Percentiles rank a stretch among this genome's conserved stretches.
phyloP scores from a whole-genome alignment of 768 basidiomycete genomes.

The Termitomyces sp. region DNA sequence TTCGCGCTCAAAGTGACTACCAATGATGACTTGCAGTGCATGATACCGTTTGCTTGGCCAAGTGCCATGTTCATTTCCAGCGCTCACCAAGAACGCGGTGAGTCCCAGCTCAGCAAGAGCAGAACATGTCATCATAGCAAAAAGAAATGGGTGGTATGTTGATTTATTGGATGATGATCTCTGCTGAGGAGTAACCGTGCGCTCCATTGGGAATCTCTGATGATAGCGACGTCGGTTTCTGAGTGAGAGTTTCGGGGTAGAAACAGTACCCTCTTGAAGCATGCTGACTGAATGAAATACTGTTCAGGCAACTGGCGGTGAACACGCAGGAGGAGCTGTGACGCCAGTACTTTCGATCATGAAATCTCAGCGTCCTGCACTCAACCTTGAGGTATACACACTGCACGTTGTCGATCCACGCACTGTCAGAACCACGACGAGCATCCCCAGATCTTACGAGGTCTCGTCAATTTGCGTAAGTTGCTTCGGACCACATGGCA shows the following conservation, averaged over 20 bases:
- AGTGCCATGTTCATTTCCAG: slow-evolving; percentile 55
- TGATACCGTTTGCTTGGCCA: slow-evolving; percentile 64
- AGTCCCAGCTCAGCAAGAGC: slow-evolving; percentile 73
- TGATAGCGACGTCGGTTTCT: background rate
- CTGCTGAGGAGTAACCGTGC: slow-evolving; percentile 4
- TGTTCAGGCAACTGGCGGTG: background rate
- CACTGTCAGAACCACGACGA: background rate
- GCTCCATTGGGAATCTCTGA: slow-evolving; percentile 8
- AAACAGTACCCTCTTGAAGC: background rate
- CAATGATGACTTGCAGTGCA: slow-evolving; percentile 42
- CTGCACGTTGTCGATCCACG: background rate
- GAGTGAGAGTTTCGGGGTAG: background rate
- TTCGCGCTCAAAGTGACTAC: background rate
- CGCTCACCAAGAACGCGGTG: slow-evolving; percentile 66
- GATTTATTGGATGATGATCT: slow-evolving; percentile 39
- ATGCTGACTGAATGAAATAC: slow-evolving; percentile 5
- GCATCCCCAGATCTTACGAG: background rate
- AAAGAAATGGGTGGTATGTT: slow-evolving; percentile 58
- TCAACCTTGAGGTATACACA: slow-evolving; percentile 2
- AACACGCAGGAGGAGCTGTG: background rate
- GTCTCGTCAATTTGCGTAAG: background rate
- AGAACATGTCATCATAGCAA: slow-evolving; percentile 58
- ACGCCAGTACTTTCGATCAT: background rate
- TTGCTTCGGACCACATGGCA: too few relatives aligned
- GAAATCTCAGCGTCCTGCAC: background rate